Percentiles rank a stretch among this genome's conserved stretches.
Evolutionary conservation across 2,329 filamentous ascomycete genomes (phyloP).

Genomic region (Taxawa tesnikishii): DNA sequence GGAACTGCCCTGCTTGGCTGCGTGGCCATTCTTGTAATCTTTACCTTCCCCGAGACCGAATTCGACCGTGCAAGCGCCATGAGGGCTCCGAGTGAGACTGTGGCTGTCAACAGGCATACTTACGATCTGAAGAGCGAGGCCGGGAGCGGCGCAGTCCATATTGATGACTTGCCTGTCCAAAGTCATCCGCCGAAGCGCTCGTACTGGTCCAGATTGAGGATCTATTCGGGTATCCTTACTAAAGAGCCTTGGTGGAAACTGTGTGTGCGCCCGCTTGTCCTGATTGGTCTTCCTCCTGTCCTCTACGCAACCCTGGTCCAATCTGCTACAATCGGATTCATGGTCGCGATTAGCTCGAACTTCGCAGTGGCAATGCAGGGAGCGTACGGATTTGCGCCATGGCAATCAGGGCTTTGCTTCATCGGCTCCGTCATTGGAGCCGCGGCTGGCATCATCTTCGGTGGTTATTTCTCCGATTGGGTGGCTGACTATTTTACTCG

Average conservation of each 20-base stretch:
- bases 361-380: constrained; percentile 16
- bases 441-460: constrained; percentile 36
- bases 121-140: no score
- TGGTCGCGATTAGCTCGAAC: constrained; percentile 25
- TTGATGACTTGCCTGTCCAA: no score
- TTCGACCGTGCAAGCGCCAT: constrained; percentile 21
- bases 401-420: constrained; percentile 38
- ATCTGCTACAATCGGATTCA: constrained; percentile 43
- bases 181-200: no score
- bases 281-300: constrained; percentile 44
- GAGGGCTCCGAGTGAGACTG: no score
- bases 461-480: constrained; percentile 28
- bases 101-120: no score
- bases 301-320: no score
- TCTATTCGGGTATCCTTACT: constrained; percentile 31
- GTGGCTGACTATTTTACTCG: constrained; percentile 18
- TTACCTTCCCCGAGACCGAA: constrained; percentile 43
- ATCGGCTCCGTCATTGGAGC: constrained; percentile 36
- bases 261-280: constrained; percentile 35
- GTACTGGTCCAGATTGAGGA: no score
- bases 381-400: constrained; percentile 18
- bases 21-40: constrained; percentile 34
- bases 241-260: constrained; percentile 35
- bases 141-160: no score
- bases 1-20: constrained; percentile 36